Evolutionary conservation across 352 stramenopile genomes (phyloP), one percentile per base, ranked within the genome.

Genomic region (Globisporangium iwayamae): DNA sequence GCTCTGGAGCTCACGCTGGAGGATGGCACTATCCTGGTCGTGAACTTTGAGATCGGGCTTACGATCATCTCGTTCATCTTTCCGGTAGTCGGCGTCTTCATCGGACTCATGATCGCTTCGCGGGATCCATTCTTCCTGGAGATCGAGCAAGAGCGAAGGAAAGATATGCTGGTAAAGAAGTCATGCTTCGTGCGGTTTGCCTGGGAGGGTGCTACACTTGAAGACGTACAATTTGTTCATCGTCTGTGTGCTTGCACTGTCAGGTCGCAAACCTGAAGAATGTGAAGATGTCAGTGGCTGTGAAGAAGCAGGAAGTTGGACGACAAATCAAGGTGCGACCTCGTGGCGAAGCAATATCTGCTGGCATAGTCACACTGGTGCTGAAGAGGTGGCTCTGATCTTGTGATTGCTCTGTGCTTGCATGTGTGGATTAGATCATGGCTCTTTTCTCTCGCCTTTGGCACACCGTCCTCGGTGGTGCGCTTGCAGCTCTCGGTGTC

Each of bases 41-140:
- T 88, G 11, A 60, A 86, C 43, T 90, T 90, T 46, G 78, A 87
- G 60, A 58, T 72, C 25, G 76, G 79, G 6, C 53, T 78, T 51
- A 90, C 81, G 10, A 73, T 88, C 8, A 25, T 85, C 8, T 88
- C 78, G 10, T 74, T 90, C 32, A 66, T 90, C n/a, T 85, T 80
- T 41, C 70, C 81, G 0, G 70, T 85, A 18, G 69, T 62, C 9
- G 78, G 78, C 9, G 78, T 90, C 8, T 87, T 83, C 46, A 54
- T 85, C 32, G 78, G 81, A 1, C 71, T 90, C 36, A 71, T 60
- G 45, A 75, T 90, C 46, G 75, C 78, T 1, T 90, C 81, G 28
- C 73, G 66, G 3, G 81, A 88, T 28, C 75, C 73, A 11, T 88
- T 87, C 47, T 89, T 87, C 56, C 65, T 85, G 4, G 78, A 87